Base-by-base conservation (phyloP, 768 basidiomycete species). In the Suillus alpinus region DNA sequence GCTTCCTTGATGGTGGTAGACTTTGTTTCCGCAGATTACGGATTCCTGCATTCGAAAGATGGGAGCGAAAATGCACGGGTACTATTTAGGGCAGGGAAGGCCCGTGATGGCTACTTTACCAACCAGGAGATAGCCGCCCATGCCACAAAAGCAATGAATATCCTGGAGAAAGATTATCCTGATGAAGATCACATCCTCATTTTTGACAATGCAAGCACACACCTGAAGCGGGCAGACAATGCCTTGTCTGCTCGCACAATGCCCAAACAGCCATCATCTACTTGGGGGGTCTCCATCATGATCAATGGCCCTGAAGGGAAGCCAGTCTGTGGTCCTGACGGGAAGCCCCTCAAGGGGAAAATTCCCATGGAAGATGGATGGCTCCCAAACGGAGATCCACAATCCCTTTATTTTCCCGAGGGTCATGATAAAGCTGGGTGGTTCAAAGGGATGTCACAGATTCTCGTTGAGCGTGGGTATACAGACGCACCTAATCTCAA, bases 371-470 rank as follows among this genome's bases (percentile, higher is more conserved):
- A 53, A 4, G 59, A 61, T 20, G 50, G 43, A 37, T 29, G 6
- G 14, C 61, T 60, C 7, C 58, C 59, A 6, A 56, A 68, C 62
- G 62, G 65, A 3, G 1, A 37, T 23, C 43, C 31, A 5, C 72
- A 73, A 57, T 36, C 46, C 0, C 61, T 73, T 13, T 72, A 71
- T 51, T 73, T 63, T 50, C 62, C 69, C 3, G 10, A 39, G 7
- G 61, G 61, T 4, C 57, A 65, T 23, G 6, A 39, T 9, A 44
- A 63, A 12, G 71, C 75, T 6, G 70, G 73, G 0, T 58, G 43
- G 37, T 74, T 73, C 63, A 74, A 74, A 37, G 73, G 73, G 23
- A 74, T 74, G 73, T 63, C 44, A 13, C 43, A 63, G 18, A 70
- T 75, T 31, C 59, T 75, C 2, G 36, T 62, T 6, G 73, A 75